Percentiles rank a stretch among this genome's conserved stretches.
phyloP scores from a whole-genome alignment of 1,284 basidiomycete genomes.

The Neonothopanus nambi region DNA sequence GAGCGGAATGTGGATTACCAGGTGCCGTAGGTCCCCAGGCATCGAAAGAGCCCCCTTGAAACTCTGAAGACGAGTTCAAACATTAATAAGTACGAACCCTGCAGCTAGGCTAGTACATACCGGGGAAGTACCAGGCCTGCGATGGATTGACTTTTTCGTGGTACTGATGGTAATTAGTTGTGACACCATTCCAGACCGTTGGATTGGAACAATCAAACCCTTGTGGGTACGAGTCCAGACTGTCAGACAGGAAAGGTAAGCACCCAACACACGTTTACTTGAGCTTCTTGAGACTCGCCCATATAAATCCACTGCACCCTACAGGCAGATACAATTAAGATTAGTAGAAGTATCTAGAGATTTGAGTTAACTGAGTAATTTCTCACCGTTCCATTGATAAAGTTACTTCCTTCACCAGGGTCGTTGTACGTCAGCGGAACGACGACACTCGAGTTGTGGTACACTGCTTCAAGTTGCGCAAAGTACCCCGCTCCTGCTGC shows the following conservation, averaged over 20 bases:
- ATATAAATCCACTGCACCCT: constrained; percentile 45
- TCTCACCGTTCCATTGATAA: constrained; percentile 64
- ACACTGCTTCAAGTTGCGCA: constrained; percentile 56
- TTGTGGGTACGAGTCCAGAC: constrained; percentile 48
- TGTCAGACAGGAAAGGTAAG: neutral
- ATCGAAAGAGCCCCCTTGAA: constrained; percentile 54
- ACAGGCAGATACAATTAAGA: constrained; percentile 7
- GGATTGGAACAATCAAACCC: constrained; percentile 59
- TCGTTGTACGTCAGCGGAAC: constrained; percentile 77
- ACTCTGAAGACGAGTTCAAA: constrained; percentile 46
- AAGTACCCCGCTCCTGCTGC: constrained; percentile 62
- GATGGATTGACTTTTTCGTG: constrained; percentile 12
- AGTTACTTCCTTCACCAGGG: constrained; percentile 56
- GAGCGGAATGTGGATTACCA: neutral
- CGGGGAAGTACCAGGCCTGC: constrained; percentile 1
- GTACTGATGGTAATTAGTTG: constrained; percentile 2
- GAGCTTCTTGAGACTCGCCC: constrained; percentile 30
- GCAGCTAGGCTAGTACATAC: neutral
- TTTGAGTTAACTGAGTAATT: neutral
- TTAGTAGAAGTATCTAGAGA: neutral
- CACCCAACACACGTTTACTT: too few species aligned
- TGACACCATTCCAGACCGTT: constrained; percentile 36
- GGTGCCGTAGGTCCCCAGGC: constrained; percentile 34
- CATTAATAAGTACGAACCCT: constrained; percentile 35
- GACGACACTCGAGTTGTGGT: constrained; percentile 53